Evolutionary conservation across 441 rosid genomes (phyloP), one percentile per base, ranked within the genome.

Genomic region (Pelargonium myrrhifolium): DNA sequence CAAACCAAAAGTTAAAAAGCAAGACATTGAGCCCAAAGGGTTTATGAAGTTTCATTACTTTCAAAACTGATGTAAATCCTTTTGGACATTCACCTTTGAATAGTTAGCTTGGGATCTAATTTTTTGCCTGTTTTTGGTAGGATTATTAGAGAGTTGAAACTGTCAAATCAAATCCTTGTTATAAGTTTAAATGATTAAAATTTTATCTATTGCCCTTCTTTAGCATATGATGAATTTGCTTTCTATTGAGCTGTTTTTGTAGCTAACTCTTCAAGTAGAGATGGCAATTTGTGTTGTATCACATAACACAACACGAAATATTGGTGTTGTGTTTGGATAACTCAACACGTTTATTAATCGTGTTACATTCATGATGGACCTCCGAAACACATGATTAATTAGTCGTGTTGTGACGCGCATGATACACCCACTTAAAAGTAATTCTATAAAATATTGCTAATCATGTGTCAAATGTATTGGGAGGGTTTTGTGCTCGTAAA

Each of bases 21-120:
- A 5, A 47, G 15, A 47, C 18, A 47, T 47, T 45, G 18, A 47
- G 55, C 12, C 18, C 6, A 15, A 47, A 28, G 31, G 55, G 37
- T 65, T 55, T 64, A 21, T 18, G 49, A 64, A 63, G 66, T 60
- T 74, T 74, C 65, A 62, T 37, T 56, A 21, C 69, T 31, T 47
- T 65, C 12, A 45, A 6, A 21, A 26, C n/a, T 35, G 47, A 56
- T 74, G 78, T 56, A 65, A 56, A 56, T 56, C 28, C 28, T 56
- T 17, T 56, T 2, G 10, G 24, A 56, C 61, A 56, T 56, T 20
- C 28, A 20, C 14, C 28, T 18, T 56, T 56, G 28, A 7, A 8
- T 43, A 8, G 49, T n/a, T n/a, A n/a, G n/a, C 49, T 43, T 43
- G 49, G 49, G 14, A 6, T 43, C 14, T 43, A 8, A 43, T 2